These are phyloP conservation scores for Colletotrichum acutatum DNA, from an alignment of 2,329 filamentous ascomycete species.

Conservation along the genomic window DNA sequence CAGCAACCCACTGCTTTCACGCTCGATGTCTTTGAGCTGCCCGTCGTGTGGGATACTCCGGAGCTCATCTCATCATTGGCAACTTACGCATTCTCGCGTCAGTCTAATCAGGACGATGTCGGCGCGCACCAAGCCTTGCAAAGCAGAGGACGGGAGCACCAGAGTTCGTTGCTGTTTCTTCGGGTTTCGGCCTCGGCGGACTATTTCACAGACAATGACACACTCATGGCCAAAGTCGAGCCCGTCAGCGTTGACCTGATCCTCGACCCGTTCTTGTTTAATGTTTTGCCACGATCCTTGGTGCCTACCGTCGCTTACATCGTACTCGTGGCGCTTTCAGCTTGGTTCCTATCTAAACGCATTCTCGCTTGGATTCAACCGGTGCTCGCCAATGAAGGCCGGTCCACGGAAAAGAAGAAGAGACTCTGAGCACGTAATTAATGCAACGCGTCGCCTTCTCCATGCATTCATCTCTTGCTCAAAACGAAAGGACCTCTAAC, in stretches of 20 bases:
- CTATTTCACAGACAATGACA: conserved; percentile 80
- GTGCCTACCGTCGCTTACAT: conserved; percentile 78
- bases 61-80: conserved; percentile 74
- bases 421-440: conserved; percentile 36
- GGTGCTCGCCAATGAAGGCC: conserved; percentile 40
- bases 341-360: conserved; percentile 55
- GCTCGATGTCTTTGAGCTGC: conserved; percentile 72
- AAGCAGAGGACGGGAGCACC: conserved; percentile 33
- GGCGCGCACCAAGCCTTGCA: conserved; percentile 27
- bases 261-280: conserved; percentile 85
- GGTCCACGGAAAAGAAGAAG: conserved; percentile 51
- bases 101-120: conserved; percentile 39
- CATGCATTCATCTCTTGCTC: conserved; percentile 24
- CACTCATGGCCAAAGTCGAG: conserved; percentile 79
- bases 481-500: conserved; percentile 25
- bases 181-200: conserved; percentile 82
- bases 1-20: conserved; percentile 89
- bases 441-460: conserved; percentile 6
- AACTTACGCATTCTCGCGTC: conserved; percentile 66
- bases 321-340: conserved; percentile 64
- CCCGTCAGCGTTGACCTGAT: conserved; percentile 84
- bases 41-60: conserved; percentile 69
- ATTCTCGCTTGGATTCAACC: conserved; percentile 46
- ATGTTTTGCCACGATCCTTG: conserved; percentile 83
- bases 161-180: conserved; percentile 73